These are phyloP conservation scores for Cenchrus fungigraminus DNA, from an alignment of 176 grass and related monocot genomes.

Conservation along the genomic window DNA sequence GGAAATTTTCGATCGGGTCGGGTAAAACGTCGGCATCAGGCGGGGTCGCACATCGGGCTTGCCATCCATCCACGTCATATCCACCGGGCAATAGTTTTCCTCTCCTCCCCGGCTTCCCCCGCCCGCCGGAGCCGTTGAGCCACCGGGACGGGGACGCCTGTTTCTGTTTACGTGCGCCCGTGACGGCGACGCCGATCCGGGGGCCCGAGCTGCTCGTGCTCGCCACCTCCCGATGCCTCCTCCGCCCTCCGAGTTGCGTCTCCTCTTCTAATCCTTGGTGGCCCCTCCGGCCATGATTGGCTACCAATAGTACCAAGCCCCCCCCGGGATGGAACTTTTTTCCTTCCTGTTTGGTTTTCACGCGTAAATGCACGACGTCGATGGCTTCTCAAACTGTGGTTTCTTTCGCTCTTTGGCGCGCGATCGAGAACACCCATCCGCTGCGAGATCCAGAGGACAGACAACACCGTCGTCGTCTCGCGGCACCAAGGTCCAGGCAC, in stretches of 20 bases:
- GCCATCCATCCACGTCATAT: background rate
- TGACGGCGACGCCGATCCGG: conserved; percentile 23
- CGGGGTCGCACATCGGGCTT: background rate
- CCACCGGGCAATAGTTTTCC: too few relatives aligned
- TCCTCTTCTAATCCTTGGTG: background rate
- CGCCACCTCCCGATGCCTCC: background rate
- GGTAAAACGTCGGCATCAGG: conserved; percentile 29
- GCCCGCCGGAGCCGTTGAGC: background rate
- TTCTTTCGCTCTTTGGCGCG: too few relatives aligned
- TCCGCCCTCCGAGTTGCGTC: background rate
- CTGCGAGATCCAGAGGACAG: background rate
- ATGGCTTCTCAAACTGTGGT: too few relatives aligned
- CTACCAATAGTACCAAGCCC: too few relatives aligned
- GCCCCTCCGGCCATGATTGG: background rate
- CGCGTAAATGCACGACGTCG: too few relatives aligned
- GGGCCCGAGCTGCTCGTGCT: background rate
- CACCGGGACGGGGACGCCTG: conserved; percentile 31
- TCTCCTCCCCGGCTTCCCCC: too few relatives aligned
- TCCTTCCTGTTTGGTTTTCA: too few relatives aligned
- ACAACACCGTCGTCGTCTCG: background rate
- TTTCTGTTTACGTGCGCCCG: conserved; percentile 38
- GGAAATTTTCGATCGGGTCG: too few relatives aligned
- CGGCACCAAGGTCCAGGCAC: background rate
- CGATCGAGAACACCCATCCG: background rate
- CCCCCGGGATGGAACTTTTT: too few relatives aligned